Evolutionary conservation across 1,139 yeast species (phyloP).

Genomic region (Zygoascus sp.): DNA sequence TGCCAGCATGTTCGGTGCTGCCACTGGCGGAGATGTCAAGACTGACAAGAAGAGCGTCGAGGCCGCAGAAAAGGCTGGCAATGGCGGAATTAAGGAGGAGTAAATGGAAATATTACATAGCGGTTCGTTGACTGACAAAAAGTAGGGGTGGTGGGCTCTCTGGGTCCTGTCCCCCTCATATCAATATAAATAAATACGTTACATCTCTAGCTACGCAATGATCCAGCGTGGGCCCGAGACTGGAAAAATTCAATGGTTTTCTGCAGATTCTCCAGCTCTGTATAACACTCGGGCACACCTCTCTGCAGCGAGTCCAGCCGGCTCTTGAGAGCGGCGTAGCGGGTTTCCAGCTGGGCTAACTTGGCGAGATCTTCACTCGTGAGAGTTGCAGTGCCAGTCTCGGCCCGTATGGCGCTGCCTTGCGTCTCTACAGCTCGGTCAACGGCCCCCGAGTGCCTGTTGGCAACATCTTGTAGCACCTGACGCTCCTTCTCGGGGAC

Average conservation of each 20-base stretch:
- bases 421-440: not conserved
- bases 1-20: constrained; percentile 72
- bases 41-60: constrained; percentile 86
- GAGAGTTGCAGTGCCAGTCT: not conserved
- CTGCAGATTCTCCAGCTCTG: constrained; percentile 21
- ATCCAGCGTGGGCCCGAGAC: too few relatives aligned
- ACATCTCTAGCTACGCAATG: too few relatives aligned
- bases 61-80: constrained; percentile 78
- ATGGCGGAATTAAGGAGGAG: constrained; percentile 90
- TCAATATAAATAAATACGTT: not conserved
- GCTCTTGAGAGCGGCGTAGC: not conserved
- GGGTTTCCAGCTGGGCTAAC: not conserved
- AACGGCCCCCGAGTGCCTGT: not conserved
- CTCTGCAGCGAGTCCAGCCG: constrained; percentile 13
- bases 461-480: constrained; percentile 8
- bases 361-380: constrained; percentile 2
- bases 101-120: constrained; percentile 43
- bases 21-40: constrained; percentile 57
- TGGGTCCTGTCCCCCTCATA: too few relatives aligned
- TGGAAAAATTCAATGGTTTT: constrained; percentile 18
- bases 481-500: constrained; percentile 37
- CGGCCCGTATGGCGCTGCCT: not conserved
- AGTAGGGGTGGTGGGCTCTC: too few relatives aligned
- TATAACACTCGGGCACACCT: constrained; percentile 20
- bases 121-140: not conserved